Percentiles rank a stretch among this genome's conserved stretches.
Evolutionary conservation across 2,329 filamentous ascomycete species (phyloP).

Genomic region (Colletotrichum chrysophilum): DNA sequence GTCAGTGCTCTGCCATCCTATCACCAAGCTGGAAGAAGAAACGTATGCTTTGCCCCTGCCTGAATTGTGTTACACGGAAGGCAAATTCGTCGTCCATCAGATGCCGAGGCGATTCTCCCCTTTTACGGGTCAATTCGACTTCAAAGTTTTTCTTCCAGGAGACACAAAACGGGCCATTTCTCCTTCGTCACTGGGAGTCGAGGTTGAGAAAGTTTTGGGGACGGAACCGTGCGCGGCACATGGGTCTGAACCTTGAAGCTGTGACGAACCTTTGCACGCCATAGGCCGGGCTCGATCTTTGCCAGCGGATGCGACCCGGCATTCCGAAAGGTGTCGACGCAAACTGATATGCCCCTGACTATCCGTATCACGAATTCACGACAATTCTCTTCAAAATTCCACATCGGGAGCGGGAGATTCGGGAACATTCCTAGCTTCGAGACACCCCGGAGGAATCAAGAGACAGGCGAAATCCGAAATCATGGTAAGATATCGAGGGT

Average conservation of each 20-base stretch:
- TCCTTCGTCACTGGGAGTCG: not conserved
- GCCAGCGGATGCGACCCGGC: not conserved
- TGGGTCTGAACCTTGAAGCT: not conserved
- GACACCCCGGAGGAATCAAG: not conserved
- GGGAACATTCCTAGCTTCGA: not conserved
- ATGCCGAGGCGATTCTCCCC: not conserved
- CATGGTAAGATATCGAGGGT: not conserved
- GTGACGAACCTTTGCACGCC: not conserved
- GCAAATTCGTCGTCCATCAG: not conserved
- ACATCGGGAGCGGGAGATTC: not conserved
- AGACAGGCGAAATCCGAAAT: not conserved
- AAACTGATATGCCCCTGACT: not conserved
- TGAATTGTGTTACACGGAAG: not conserved
- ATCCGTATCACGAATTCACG: not conserved
- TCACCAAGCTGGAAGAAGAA: conserved; percentile 14
- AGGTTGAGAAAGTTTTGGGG: not conserved
- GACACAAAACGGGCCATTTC: not conserved
- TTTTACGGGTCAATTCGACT: not conserved
- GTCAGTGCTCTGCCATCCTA: conserved; percentile 11
- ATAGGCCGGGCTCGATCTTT: not conserved
- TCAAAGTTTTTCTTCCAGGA: not conserved
- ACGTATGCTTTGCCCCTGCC: conserved; percentile 19
- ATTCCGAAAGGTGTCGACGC: not conserved
- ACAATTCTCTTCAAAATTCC: not conserved
- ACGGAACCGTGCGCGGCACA: not conserved